Base-by-base conservation (phyloP, 148 eudicot genomes). In the Mesembryanthemum crystallinum region DNA sequence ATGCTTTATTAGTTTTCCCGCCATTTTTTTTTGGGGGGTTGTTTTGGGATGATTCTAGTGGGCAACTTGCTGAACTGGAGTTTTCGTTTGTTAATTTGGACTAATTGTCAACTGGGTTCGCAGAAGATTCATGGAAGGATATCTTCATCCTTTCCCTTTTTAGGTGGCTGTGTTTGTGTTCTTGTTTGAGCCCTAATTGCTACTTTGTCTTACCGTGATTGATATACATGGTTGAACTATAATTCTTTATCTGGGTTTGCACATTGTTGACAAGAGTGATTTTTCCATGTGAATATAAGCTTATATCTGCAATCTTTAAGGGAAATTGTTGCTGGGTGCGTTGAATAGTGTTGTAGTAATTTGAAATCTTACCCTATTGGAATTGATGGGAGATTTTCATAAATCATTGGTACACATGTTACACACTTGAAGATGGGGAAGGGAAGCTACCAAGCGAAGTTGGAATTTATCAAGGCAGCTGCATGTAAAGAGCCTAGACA, bases 1-100 rank as follows among this genome's bases (percentile, higher is more conserved):
- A 12, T 4, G 18, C 14, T 32, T 33, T 58, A n/a, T 23, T 8
- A 27, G 12, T 24, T 67, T 76, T 60, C 79, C 79, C 73, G 65
- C 72, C 74, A 47, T 1, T 69, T 47, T 76, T n/a, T n/a, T n/a
- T n/a, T n/a, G n/a, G n/a, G n/a, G n/a, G n/a, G n/a, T n/a, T 58
- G 0, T 5, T 39, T 8, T 5, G 12, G 30, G 60, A 15, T 39
- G 0, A 15, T 7, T 49, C 63, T n/a, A 4, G n/a, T 73, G 60
- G 33, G 69, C 64, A 37, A 1, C 33, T 55, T 29, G 64, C 1
- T 3, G 27, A 30, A 43, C 63, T 64, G 42, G 29, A 23, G 49
- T 2, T 15, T 5, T 58, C 1, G 17, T 1, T 4, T 43, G 37
- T 39, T 24, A 20, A n/a, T 8, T 42, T 42, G 14, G 10, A 67